Base-by-base conservation (phyloP, 2,329 filamentous ascomycete species). In the Ampelomyces quisqualis region DNA sequence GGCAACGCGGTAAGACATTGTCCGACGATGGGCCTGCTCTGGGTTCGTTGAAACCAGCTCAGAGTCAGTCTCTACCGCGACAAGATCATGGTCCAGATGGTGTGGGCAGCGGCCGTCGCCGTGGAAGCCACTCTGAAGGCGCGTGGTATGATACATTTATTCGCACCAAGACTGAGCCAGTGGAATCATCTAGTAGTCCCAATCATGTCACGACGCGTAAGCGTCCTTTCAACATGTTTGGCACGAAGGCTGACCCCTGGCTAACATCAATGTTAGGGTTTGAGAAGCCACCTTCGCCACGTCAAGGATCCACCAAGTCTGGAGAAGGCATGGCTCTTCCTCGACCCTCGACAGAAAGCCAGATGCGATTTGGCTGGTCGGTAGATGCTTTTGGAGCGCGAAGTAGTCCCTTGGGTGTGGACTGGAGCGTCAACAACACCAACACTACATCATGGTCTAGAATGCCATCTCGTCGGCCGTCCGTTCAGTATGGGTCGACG, bases 381-480 rank as follows among this genome's bases (percentile, higher is more conserved):
- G 46, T 62, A 2, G 59, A 67, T 36, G 55, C 35, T 51, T 71
- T 54, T 62, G 71, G 68, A 9, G 63, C 68, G 5, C 60, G 70
- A 23, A 70, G 64, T 34, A 72, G 68, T 38, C 72, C 62, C 5
- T 63, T 62, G 40, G 67, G 51, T 65, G 69, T 76, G 65, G 67
- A 69, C 27, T 68, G 66, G 63, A 68, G 64, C 13, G 55, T 66
- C 40, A 58, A 58, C 36, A 67, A 64, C 31, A 58, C 55, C 4
- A 61, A 58, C 40, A 56, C 71, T 8, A 57, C 45, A 40, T 68
- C 85, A 1, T 93, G 85, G 84, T 86, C 87, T 4, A 75, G 86
- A 26, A 86, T 82, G 55, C 84, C 85, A 6, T 95, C 90, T 22
- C 80, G 90, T 34, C 80, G 90, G 23, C 87, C 88, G 10, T 95